A percentile compares a stretch with the other conserved stretches of the same genome.
phyloP scores from a whole-genome alignment of 176 grass and related monocot genomes.

The Saccharum spontaneum region DNA sequence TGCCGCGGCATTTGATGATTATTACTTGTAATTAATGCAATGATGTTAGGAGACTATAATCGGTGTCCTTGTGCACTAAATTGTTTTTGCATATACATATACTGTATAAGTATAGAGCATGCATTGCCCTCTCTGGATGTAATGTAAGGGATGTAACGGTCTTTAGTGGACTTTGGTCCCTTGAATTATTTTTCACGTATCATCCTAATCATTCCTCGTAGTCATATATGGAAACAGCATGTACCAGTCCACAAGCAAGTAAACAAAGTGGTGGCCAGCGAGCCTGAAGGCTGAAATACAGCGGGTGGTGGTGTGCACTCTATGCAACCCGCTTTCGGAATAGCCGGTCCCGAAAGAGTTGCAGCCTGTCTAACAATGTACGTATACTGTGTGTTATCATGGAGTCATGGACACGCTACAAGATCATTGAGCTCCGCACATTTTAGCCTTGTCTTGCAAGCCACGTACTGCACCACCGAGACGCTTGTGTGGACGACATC shows the following conservation, averaged over 20 bases:
- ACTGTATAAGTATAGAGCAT: too few species aligned
- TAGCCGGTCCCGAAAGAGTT: conserved; percentile 14
- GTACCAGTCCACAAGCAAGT: not conserved
- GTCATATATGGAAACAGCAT: not conserved
- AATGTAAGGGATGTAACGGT: too few species aligned
- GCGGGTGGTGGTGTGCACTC: conserved; percentile 3
- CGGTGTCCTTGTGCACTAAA: too few species aligned
- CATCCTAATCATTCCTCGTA: not conserved
- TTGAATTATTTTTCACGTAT: not conserved
- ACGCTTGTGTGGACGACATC: not conserved
- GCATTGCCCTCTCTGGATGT: too few species aligned
- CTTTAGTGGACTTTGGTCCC: too few species aligned
- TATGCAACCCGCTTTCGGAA: not conserved
- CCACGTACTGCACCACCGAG: conserved; percentile 15
- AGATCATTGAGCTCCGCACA: conserved; percentile 33
- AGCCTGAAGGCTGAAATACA: not conserved
- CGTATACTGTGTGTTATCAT: not conserved
- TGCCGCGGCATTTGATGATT: too few species aligned
- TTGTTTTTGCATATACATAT: too few species aligned
- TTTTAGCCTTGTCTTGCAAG: conserved; percentile 46
- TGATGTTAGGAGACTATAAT: too few species aligned
- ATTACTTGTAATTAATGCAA: too few species aligned
- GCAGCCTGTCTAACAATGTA: not conserved
- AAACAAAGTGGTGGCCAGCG: not conserved
- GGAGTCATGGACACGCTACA: not conserved